Evolutionary conservation across 768 basidiomycete genomes (phyloP).

Genomic region (Calocybe gangraenosa): DNA sequence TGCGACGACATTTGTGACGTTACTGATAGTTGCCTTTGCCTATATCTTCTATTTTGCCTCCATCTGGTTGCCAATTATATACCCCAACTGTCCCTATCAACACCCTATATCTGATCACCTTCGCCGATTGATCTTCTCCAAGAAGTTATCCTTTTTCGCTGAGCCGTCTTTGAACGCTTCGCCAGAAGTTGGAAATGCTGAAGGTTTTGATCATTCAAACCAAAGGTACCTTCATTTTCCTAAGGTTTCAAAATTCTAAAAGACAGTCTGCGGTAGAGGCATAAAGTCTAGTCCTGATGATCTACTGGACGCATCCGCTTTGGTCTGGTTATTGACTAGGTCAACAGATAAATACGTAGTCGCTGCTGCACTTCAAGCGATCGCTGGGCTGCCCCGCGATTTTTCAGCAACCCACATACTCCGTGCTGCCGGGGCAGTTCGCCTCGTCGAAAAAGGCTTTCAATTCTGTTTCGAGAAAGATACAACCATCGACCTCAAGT

Average conservation of each 20-base stretch:
- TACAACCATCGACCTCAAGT: constrained; percentile 29
- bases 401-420: constrained; percentile 34
- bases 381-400: constrained; percentile 33
- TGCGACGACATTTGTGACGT: constrained; percentile 28
- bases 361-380: constrained; percentile 29
- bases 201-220: too few species aligned
- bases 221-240: too few species aligned
- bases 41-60: constrained; percentile 34
- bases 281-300: constrained; percentile 20
- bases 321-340: constrained; percentile 34
- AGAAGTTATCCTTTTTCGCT: background rate
- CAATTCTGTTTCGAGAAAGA: constrained; percentile 35
- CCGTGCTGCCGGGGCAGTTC: constrained; percentile 30
- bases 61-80: constrained; percentile 33
- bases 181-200: background rate
- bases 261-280: background rate
- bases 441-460: constrained; percentile 30
- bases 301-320: constrained; percentile 30
- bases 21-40: constrained; percentile 29
- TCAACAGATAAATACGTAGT: constrained; percentile 29
- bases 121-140: constrained; percentile 15
- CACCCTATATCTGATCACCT: constrained; percentile 35
- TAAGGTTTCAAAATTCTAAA: background rate
- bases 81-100: constrained; percentile 37
- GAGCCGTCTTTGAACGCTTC: background rate